phyloP scores from a whole-genome alignment of 2,329 filamentous ascomycete genomes.

The Aspergillus persii region DNA sequence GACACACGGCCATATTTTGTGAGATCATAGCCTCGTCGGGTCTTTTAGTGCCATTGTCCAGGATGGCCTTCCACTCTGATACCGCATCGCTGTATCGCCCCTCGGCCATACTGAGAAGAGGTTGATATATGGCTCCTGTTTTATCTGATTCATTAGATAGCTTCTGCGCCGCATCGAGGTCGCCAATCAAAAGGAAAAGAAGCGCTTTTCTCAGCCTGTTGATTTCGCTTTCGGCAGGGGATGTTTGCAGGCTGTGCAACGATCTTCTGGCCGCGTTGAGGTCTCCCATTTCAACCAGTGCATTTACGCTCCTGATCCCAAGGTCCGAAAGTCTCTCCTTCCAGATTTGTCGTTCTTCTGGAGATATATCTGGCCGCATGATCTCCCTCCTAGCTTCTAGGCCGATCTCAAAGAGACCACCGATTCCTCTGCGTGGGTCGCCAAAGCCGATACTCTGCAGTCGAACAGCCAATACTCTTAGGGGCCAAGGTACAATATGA shows the following conservation, averaged over 20 bases:
- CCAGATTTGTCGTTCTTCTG: conserved; percentile 65
- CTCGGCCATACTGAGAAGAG: conserved; percentile 75
- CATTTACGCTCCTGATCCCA: conserved; percentile 61
- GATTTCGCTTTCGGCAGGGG: conserved; percentile 28
- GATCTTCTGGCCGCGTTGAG: conserved; percentile 74
- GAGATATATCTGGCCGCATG: conserved; percentile 49
- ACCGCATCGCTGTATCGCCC: conserved; percentile 67
- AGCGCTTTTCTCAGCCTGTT: conserved; percentile 54
- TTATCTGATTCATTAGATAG: conserved; percentile 47
- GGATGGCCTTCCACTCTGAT: conserved; percentile 57
- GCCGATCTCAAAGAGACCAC: conserved; percentile 86
- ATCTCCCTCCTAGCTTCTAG: conserved; percentile 69
- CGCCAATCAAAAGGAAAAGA: conserved; percentile 75
- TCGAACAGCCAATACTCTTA: conserved; percentile 78
- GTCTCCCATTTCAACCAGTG: conserved; percentile 70
- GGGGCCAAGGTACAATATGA: conserved; percentile 80
- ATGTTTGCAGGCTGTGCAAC: conserved; percentile 56
- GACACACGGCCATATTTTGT: conserved; percentile 80
- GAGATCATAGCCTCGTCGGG: conserved; percentile 65
- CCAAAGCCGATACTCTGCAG: conserved; percentile 83
- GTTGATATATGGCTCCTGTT: conserved; percentile 47
- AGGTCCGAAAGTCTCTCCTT: conserved; percentile 69
- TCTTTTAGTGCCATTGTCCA: conserved; percentile 43
- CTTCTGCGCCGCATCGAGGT: conserved; percentile 64
- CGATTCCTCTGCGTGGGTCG: conserved; percentile 79